Evolutionary conservation across 768 basidiomycete genomes (phyloP).

Genomic region (Leucocoprinus birnbaumii): DNA sequence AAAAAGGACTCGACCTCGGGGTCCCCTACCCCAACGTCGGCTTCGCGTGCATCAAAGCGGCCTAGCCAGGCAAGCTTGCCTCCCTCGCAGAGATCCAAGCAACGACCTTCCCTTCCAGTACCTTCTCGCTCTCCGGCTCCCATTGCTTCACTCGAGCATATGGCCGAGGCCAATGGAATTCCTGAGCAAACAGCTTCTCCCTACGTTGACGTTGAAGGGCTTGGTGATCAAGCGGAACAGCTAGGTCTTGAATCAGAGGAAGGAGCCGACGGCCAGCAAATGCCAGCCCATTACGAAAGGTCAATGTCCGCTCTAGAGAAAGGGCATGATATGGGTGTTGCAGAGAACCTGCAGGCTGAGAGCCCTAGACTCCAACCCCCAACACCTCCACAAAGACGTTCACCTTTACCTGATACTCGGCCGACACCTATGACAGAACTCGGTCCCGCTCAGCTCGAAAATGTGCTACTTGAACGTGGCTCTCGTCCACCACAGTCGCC

Average conservation of each 20-base stretch:
- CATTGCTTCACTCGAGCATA: neutral
- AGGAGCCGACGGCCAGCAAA: neutral
- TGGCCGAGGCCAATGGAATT: neutral
- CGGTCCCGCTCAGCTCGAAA: neutral
- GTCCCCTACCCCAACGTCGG: conserved; percentile 5
- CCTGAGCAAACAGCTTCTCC: neutral
- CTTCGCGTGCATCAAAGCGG: conserved; percentile 6
- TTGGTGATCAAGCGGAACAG: neutral
- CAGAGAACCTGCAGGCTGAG: neutral
- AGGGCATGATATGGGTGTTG: neutral
- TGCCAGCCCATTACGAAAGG: neutral
- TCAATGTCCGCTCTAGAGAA: neutral
- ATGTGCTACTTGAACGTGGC: neutral
- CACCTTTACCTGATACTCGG: neutral
- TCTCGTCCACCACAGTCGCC: neutral
- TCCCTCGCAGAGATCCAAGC: neutral
- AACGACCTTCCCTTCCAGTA: neutral
- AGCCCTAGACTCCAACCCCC: neutral
- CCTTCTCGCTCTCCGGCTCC: conserved; percentile 5
- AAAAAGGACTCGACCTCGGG: neutral
- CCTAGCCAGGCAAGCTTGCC: neutral
- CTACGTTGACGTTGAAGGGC: neutral
- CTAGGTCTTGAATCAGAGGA: neutral
- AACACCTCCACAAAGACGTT: conserved; percentile 1
- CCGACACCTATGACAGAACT: neutral